Conservation (phyloP, 1,284 basidiomycete species). For the Acaromyces ingoldii region DNA sequence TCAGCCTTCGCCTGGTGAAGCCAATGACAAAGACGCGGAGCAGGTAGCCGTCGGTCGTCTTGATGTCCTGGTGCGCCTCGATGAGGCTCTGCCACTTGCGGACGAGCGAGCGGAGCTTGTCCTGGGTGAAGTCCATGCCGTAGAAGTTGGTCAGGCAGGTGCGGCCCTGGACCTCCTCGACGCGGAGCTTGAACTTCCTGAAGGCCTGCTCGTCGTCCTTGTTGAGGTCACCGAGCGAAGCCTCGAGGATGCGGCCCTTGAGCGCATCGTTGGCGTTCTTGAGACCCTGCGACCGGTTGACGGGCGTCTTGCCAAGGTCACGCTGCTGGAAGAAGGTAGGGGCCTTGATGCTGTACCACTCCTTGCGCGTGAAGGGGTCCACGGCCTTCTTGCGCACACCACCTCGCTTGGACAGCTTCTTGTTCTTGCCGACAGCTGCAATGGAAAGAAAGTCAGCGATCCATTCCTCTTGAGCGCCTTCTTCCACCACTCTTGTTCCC, state of each 20-base stretch:
- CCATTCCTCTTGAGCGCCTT: too few relatives aligned
- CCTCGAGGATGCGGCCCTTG: constrained; percentile 93
- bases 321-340: constrained; percentile 95
- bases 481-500: too few relatives aligned
- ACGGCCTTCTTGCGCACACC: constrained; percentile 98
- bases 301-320: constrained; percentile 97
- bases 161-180: constrained; percentile 98
- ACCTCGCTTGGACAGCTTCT: constrained; percentile 98
- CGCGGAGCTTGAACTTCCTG: constrained; percentile 97
- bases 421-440: constrained; percentile 68
- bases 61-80: constrained; percentile 97
- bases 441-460: not conserved
- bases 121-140: constrained; percentile 99
- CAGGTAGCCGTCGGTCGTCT: constrained; percentile 99
- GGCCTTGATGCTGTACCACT: constrained; percentile 99
- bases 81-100: constrained; percentile 99
- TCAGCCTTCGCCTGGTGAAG: constrained; percentile 94
- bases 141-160: constrained; percentile 99
- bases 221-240: constrained; percentile 96
- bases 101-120: constrained; percentile 99
- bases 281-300: constrained; percentile 95
- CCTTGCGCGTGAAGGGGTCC: constrained; percentile 99
- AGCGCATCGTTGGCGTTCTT: constrained; percentile 99
- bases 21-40: constrained; percentile 97
- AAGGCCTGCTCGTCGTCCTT: constrained; percentile 99